Evolutionary conservation across 2,329 filamentous ascomycete genomes (phyloP).

Genomic region (Venturia asperata): DNA sequence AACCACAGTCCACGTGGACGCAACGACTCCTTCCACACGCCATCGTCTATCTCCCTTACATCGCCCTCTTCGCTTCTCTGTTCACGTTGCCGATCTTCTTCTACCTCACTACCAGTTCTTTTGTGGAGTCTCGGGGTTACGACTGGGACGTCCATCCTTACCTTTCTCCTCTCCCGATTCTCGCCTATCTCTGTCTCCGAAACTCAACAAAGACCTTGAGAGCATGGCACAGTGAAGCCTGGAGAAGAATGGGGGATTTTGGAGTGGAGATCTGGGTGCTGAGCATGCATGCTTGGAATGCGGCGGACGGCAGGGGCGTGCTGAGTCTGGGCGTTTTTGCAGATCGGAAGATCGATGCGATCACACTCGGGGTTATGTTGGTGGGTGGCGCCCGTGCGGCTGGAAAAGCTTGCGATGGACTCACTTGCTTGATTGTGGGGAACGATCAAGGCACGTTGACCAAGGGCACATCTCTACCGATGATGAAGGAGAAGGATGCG

Average conservation of each 20-base stretch:
- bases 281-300: constrained; percentile 56
- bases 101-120: constrained; percentile 26
- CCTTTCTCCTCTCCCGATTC: constrained; percentile 48
- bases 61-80: constrained; percentile 22
- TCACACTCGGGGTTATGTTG: constrained; percentile 38
- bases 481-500: background rate
- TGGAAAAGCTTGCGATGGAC: constrained; percentile 31
- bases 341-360: constrained; percentile 32
- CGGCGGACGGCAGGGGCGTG: constrained; percentile 49
- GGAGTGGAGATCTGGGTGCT: constrained; percentile 55
- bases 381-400: constrained; percentile 37
- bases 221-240: constrained; percentile 39
- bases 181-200: constrained; percentile 47
- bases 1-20: constrained; percentile 20
- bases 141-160: constrained; percentile 45
- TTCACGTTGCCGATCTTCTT: constrained; percentile 30
- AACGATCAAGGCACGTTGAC: background rate
- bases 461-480: background rate
- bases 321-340: constrained; percentile 36
- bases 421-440: constrained; percentile 33
- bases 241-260: constrained; percentile 49
- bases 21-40: background rate
- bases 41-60: background rate
- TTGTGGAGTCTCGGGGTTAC: constrained; percentile 36
- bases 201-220: constrained; percentile 41